Conservation (phyloP, 2,329 filamentous ascomycete genomes). For the Botrytis cinerea region DNA sequence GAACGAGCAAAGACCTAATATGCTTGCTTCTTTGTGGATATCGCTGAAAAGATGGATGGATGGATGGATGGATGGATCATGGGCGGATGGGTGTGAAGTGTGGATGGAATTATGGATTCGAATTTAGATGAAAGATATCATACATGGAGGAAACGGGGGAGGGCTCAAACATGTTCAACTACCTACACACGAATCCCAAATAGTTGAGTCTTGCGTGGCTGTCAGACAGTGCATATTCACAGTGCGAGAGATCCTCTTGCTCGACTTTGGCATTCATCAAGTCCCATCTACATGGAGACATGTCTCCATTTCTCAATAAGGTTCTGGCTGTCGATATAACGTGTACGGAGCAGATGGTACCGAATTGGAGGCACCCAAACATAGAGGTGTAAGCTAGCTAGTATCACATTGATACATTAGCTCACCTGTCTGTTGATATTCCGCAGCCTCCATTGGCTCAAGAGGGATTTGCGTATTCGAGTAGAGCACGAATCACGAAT, state of each 20-base stretch:
- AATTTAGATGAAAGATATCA: slow-evolving; percentile 1
- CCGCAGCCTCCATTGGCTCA: neutral
- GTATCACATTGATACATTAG: slow-evolving; percentile 2
- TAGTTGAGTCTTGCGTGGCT: neutral
- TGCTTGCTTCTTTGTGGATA: slow-evolving; percentile 21
- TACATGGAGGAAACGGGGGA: neutral
- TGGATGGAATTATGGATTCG: neutral
- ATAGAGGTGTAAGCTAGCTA: neutral
- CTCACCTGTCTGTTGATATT: neutral
- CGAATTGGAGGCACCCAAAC: slow-evolving; percentile 12
- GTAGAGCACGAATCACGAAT: slow-evolving; percentile 5
- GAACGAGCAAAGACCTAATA: slow-evolving; percentile 10
- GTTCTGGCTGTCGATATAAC: neutral
- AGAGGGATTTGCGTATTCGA: neutral
- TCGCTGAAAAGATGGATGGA: neutral
- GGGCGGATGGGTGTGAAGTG: neutral
- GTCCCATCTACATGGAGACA: neutral
- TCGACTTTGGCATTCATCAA: neutral
- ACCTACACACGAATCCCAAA: neutral
- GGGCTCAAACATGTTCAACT: neutral
- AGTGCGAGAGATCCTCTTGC: neutral
- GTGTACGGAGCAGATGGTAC: slow-evolving; percentile 8
- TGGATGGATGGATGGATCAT: slow-evolving; percentile 2
- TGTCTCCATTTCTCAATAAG: neutral
- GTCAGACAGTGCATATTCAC: neutral